Percentiles rank a stretch among this genome's conserved stretches.
Evolutionary conservation across 139 green algal species (phyloP).

Genomic region (Tetraselmis chui): DNA sequence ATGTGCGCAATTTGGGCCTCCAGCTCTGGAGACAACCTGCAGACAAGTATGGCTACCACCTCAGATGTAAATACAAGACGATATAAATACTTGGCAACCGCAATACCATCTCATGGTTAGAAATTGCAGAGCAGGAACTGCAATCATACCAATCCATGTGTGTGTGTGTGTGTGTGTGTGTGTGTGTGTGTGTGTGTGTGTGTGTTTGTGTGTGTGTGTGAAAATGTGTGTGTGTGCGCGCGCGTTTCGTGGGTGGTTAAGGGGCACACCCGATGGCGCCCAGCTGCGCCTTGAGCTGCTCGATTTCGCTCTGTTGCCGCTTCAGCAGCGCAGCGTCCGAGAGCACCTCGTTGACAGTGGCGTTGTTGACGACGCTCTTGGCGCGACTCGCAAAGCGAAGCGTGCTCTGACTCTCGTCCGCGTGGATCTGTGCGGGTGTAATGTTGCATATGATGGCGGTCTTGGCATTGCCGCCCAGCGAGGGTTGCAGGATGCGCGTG

Average conservation of each 20-base stretch:
- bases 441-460: constrained; percentile 93
- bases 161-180: too few relatives aligned
- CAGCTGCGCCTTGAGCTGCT: constrained; percentile 52
- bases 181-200: too few relatives aligned
- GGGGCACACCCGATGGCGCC: neutral
- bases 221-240: too few relatives aligned
- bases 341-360: constrained; percentile 75
- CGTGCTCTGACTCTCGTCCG: constrained; percentile 86
- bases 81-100: too few relatives aligned
- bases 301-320: constrained; percentile 85
- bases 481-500: constrained; percentile 86
- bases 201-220: too few relatives aligned
- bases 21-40: constrained; percentile 26
- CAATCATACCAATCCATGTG: too few relatives aligned
- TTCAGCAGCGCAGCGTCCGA: constrained; percentile 78
- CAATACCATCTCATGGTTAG: too few relatives aligned
- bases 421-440: constrained; percentile 65
- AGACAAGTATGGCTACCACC: too few relatives aligned
- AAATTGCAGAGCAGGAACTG: too few relatives aligned
- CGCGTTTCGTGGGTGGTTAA: too few relatives aligned
- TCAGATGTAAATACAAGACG: too few relatives aligned
- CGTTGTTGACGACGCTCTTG: constrained; percentile 92
- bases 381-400: constrained; percentile 86
- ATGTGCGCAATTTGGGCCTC: constrained; percentile 54
- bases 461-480: constrained; percentile 90